Conservation (phyloP, 495 filamentous ascomycete genomes). For the Neurospora intermedia region DNA sequence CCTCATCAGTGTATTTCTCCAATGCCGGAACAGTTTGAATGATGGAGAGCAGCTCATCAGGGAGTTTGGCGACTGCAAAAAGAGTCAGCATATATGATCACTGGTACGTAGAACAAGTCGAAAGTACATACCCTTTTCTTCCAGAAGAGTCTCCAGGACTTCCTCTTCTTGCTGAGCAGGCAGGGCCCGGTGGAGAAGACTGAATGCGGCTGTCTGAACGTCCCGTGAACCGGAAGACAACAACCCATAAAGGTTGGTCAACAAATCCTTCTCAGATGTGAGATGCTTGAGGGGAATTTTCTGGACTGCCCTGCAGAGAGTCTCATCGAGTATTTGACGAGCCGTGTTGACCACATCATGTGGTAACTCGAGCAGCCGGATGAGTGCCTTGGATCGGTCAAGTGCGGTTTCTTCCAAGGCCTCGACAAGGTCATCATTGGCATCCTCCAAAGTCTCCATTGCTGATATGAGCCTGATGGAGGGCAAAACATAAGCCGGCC, state of each 20-base stretch:
- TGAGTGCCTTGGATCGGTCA: slow-evolving; percentile 42
- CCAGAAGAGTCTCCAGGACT: slow-evolving; percentile 69
- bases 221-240: slow-evolving; percentile 63
- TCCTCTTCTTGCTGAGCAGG: slow-evolving; percentile 69
- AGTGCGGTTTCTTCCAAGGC: slow-evolving; percentile 45
- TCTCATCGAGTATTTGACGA: slow-evolving; percentile 51
- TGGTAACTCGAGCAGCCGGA: slow-evolving; percentile 47
- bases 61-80: slow-evolving; percentile 43
- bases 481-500: slow-evolving; percentile 51
- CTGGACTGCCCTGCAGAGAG: slow-evolving; percentile 52
- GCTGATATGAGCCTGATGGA: slow-evolving; percentile 60
- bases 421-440: slow-evolving; percentile 82
- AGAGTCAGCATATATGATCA: background rate
- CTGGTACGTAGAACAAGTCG: background rate
- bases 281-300: slow-evolving; percentile 45
- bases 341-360: slow-evolving; percentile 14
- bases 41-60: slow-evolving; percentile 60
- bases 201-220: slow-evolving; percentile 73
- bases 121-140: slow-evolving; percentile 44
- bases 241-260: slow-evolving; percentile 51
- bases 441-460: slow-evolving; percentile 48
- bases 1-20: slow-evolving; percentile 32
- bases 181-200: slow-evolving; percentile 66
- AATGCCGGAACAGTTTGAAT: slow-evolving; percentile 43
- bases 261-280: background rate